phyloP scores from a whole-genome alignment of 2,329 filamentous ascomycete genomes.

The Penicillium crustosum region DNA sequence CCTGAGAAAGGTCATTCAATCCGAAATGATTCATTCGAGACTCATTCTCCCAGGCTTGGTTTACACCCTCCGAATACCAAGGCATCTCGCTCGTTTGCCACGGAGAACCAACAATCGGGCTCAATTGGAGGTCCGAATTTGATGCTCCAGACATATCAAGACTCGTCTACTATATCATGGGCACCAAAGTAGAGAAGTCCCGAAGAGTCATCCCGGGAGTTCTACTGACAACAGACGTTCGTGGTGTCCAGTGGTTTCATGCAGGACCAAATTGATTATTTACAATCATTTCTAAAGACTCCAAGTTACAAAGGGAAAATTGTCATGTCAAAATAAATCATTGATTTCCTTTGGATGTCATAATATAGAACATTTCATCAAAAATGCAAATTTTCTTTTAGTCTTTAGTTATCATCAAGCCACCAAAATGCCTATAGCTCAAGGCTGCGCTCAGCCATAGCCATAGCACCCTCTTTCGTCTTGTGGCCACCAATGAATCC shows the following conservation, averaged over 20 bases:
- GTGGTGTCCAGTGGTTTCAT: background rate
- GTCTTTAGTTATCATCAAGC: background rate
- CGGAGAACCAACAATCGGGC: background rate
- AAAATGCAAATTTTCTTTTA: conserved; percentile 6
- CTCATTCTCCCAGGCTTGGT: background rate
- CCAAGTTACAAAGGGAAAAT: background rate
- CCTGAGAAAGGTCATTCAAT: background rate
- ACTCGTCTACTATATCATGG: background rate
- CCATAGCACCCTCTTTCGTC: conserved; percentile 81
- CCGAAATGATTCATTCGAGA: background rate
- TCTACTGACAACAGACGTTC: background rate
- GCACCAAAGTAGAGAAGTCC: background rate
- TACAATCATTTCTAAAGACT: background rate
- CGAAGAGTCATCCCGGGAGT: background rate
- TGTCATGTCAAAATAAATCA: background rate
- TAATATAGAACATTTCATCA: background rate
- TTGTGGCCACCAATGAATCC: conserved; percentile 97
- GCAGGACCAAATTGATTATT: background rate
- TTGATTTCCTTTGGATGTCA: conserved; percentile 1
- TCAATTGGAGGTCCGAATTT: background rate
- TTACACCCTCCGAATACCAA: background rate
- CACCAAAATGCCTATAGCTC: conserved; percentile 20
- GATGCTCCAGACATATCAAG: background rate
- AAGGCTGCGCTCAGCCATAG: conserved; percentile 65
- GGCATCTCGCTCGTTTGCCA: background rate